phyloP scores from a whole-genome alignment of 768 basidiomycete species.

The Termitomyces sp. region DNA sequence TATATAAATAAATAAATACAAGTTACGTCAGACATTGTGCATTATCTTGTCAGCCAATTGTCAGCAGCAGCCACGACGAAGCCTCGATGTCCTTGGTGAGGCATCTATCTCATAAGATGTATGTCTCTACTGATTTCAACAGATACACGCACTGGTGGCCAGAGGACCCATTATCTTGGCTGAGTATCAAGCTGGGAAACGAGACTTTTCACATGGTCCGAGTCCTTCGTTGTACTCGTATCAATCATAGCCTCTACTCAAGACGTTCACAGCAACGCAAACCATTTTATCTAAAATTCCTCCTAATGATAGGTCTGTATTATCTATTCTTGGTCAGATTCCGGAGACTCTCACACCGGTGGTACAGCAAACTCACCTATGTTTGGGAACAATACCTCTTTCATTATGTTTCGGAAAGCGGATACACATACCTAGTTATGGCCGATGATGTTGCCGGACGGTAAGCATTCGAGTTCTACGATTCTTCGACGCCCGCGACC shows the following conservation, averaged over 20 bases:
- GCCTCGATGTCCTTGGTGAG: constrained; percentile 29
- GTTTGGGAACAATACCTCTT: constrained; percentile 93
- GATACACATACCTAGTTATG: constrained; percentile 89
- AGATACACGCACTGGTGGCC: constrained; percentile 87
- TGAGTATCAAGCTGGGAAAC: constrained; percentile 76
- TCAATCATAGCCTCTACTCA: neutral
- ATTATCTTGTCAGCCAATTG: neutral
- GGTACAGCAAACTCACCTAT: constrained; percentile 71
- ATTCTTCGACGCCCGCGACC: neutral
- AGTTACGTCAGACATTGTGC: neutral
- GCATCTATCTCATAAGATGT: neutral
- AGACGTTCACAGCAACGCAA: constrained; percentile 56
- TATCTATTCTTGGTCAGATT: neutral
- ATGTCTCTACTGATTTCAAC: neutral
- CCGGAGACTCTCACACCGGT: neutral
- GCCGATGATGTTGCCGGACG: constrained; percentile 90
- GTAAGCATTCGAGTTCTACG: constrained; percentile 35
- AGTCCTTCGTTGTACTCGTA: constrained; percentile 11
- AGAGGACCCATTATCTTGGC: constrained; percentile 78
- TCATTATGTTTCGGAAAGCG: constrained; percentile 89
- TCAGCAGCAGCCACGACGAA: neutral
- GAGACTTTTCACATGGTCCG: constrained; percentile 86
- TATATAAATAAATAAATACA: no score
- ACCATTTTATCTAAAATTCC: constrained; percentile 95
- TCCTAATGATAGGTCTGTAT: constrained; percentile 63